A percentile compares a stretch with the other conserved stretches of the same genome.
Conservation (phyloP, 768 basidiomycete genomes). For the Epithele typhae region DNA sequence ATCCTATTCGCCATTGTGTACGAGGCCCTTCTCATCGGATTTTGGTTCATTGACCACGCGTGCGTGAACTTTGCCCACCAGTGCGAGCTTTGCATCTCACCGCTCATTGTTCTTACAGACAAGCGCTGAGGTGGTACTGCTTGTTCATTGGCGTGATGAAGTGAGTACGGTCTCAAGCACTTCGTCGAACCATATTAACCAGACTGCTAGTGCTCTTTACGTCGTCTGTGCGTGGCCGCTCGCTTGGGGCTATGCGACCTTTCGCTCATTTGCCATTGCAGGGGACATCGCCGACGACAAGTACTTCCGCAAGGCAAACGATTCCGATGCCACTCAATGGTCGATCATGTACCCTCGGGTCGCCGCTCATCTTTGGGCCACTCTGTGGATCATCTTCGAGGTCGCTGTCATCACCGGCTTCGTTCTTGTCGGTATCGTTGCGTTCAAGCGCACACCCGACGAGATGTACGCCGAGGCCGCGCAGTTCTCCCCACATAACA, state of each 20-base stretch:
- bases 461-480: constrained; percentile 76
- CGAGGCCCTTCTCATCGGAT: constrained; percentile 83
- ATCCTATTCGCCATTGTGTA: constrained; percentile 78
- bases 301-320: constrained; percentile 92
- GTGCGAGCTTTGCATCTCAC: not conserved
- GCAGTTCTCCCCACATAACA: constrained; percentile 57
- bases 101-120: constrained; percentile 27
- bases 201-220: constrained; percentile 60
- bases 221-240: constrained; percentile 64
- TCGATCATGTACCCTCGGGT: constrained; percentile 66
- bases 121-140: constrained; percentile 81
- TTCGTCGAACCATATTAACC: too few species aligned
- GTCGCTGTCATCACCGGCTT: constrained; percentile 71
- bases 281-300: constrained; percentile 95
- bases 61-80: constrained; percentile 40
- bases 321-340: constrained; percentile 92
- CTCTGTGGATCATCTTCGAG: constrained; percentile 81
- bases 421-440: constrained; percentile 72
- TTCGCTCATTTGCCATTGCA: constrained; percentile 24
- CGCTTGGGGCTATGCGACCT: not conserved
- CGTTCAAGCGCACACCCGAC: constrained; percentile 67
- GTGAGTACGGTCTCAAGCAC: constrained; percentile 35
- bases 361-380: constrained; percentile 83
- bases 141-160: constrained; percentile 84
- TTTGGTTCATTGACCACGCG: constrained; percentile 96